Percentiles rank a stretch among this genome's conserved stretches.
Evolutionary conservation across 176 grass and related monocot species (phyloP).

Genomic region (Alopecurus myosuroides): DNA sequence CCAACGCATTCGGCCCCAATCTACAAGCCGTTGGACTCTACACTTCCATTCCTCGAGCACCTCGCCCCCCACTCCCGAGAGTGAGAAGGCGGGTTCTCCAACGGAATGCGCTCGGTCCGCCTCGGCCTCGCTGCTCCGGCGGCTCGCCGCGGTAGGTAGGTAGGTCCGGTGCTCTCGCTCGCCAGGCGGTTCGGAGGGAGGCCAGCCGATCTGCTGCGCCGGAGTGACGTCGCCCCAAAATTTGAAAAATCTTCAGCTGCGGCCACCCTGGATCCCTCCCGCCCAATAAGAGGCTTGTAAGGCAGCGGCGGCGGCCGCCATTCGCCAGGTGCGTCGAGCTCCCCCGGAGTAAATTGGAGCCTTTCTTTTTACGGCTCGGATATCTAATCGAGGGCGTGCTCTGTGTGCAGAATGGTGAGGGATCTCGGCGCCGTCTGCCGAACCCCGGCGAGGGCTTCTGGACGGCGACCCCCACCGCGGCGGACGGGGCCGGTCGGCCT

Average conservation of each 20-base stretch:
- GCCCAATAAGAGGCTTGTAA: not conserved
- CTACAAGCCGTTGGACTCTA: too few species aligned
- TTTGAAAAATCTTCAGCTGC: constrained; percentile 17
- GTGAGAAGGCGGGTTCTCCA: too few species aligned
- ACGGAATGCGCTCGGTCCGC: too few species aligned
- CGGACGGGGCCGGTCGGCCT: too few species aligned
- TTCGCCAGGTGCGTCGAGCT: not conserved
- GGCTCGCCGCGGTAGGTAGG: not conserved
- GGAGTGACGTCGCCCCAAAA: not conserved
- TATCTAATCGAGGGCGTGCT: too few species aligned
- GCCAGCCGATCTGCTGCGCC: not conserved
- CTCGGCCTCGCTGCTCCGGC: not conserved
- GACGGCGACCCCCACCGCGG: too few species aligned
- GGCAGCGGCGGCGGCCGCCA: constrained; percentile 9
- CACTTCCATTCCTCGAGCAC: too few species aligned
- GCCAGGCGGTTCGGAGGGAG: not conserved
- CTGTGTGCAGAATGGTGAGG: constrained; percentile 45
- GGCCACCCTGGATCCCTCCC: not conserved
- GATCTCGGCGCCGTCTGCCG: constrained; percentile 44
- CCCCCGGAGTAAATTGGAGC: too few species aligned
- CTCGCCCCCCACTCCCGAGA: too few species aligned
- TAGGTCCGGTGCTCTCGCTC: not conserved
- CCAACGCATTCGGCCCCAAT: too few species aligned
- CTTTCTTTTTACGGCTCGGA: too few species aligned
- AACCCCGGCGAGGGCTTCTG: constrained; percentile 15